These are phyloP conservation scores for Apophysomyces ossiformis DNA, from an alignment of 371 early-diverging fungal species.

Conservation along the genomic window DNA sequence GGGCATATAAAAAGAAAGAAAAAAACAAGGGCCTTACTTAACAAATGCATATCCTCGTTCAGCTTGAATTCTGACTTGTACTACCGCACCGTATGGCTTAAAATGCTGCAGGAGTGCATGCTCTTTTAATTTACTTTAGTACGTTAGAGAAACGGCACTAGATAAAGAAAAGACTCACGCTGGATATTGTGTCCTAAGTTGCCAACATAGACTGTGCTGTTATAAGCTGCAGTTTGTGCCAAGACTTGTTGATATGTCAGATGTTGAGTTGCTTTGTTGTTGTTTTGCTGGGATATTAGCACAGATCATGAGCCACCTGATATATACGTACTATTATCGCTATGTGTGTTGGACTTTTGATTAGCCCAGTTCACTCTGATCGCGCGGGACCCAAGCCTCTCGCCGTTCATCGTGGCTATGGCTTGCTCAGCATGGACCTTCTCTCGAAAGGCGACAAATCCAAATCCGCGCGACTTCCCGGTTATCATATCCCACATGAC, in stretches of 20 bases:
- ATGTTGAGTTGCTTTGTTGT: slow-evolving; percentile 9
- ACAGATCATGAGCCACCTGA: background rate
- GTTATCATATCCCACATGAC: slow-evolving; percentile 81
- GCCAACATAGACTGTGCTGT: slow-evolving; percentile 88
- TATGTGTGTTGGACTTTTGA: slow-evolving; percentile 45
- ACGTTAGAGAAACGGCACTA: background rate
- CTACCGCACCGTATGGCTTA: slow-evolving; percentile 74
- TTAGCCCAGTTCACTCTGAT: slow-evolving; percentile 78
- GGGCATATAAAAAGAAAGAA: background rate
- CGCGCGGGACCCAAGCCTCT: slow-evolving; percentile 65
- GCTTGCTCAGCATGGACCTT: slow-evolving; percentile 82
- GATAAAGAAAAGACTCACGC: background rate
- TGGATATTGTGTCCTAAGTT: slow-evolving; percentile 51
- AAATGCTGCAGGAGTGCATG: slow-evolving; percentile 58
- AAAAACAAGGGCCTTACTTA: slow-evolving; percentile 50
- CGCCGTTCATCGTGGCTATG: slow-evolving; percentile 87
- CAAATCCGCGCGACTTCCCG: slow-evolving; percentile 83
- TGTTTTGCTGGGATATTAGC: background rate
- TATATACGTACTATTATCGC: background rate
- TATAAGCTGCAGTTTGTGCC: slow-evolving; percentile 75
- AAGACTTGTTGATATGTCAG: slow-evolving; percentile 69
- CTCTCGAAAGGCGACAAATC: slow-evolving; percentile 84
- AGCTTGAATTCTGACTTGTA: slow-evolving; percentile 81
- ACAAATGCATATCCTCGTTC: slow-evolving; percentile 92
- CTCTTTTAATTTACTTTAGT: background rate